A percentile compares a stretch with the other conserved stretches of the same genome.
Evolutionary conservation across 2,329 filamentous ascomycete genomes (phyloP).

Genomic region (Huntiella decipiens): DNA sequence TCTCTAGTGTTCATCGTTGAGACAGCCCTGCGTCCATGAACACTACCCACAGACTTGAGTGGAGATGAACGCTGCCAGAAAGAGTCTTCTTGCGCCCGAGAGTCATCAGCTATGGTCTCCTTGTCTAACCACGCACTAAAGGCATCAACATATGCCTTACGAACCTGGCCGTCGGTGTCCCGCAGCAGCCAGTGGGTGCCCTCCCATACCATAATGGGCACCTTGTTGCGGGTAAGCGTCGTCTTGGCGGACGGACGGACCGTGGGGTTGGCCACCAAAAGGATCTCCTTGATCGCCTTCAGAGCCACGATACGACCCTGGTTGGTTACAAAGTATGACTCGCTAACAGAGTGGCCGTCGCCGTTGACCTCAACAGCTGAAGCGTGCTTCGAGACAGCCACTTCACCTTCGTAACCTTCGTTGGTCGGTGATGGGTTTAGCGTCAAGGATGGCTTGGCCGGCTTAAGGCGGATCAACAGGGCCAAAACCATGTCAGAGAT

Average conservation of each 20-base stretch:
- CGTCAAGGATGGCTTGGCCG: constrained; percentile 27
- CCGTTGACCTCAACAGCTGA: constrained; percentile 13
- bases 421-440: constrained; percentile 22
- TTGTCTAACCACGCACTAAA: constrained; percentile 66
- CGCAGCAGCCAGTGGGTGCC: constrained; percentile 86
- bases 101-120: constrained; percentile 53
- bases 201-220: constrained; percentile 77
- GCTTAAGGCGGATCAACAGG: constrained; percentile 61
- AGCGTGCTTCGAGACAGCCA: neutral
- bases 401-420: constrained; percentile 15
- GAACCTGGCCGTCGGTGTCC: constrained; percentile 58
- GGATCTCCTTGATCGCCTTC: constrained; percentile 60
- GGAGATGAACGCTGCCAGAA: constrained; percentile 25
- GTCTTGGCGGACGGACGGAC: constrained; percentile 38
- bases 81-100: constrained; percentile 39
- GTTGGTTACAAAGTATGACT: constrained; percentile 34
- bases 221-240: constrained; percentile 51
- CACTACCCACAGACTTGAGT: constrained; percentile 18
- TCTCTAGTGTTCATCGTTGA: constrained; percentile 46
- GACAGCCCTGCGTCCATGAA: constrained; percentile 38
- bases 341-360: constrained; percentile 16
- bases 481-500: constrained; percentile 83
- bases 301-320: constrained; percentile 47
- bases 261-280: constrained; percentile 60
- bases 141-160: constrained; percentile 71